Evolutionary conservation across 1,139 yeast genomes (phyloP).

Genomic region (Debaryomyces subglobosus): DNA sequence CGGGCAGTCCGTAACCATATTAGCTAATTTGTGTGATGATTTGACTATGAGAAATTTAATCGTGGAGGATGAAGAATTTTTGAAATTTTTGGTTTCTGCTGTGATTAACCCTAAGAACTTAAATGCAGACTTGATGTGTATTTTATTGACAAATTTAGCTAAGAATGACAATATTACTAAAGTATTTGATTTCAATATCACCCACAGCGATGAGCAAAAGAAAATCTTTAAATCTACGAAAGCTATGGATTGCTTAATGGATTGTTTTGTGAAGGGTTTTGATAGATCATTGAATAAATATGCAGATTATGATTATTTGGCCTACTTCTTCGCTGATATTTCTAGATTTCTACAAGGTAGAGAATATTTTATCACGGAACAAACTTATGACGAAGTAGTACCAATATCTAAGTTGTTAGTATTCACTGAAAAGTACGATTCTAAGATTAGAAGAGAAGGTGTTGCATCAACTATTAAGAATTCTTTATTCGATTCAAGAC

Average conservation of each 20-base stretch:
- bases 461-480: conserved; percentile 93
- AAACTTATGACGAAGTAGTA: conserved; percentile 73
- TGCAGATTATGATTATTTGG: conserved; percentile 80
- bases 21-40: conserved; percentile 83
- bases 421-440: conserved; percentile 79
- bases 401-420: conserved; percentile 82
- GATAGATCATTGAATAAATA: conserved; percentile 69
- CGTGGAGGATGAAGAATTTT: conserved; percentile 63
- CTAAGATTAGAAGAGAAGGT: conserved; percentile 84
- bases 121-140: conserved; percentile 82
- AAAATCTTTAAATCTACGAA: conserved; percentile 56
- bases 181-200: conserved; percentile 53
- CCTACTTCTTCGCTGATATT: conserved; percentile 88
- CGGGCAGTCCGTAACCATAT: conserved; percentile 72
- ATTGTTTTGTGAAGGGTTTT: conserved; percentile 85
- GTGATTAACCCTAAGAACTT: conserved; percentile 60
- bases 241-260: conserved; percentile 84
- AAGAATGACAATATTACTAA: conserved; percentile 68
- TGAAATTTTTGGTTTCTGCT: conserved; percentile 55
- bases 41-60: conserved; percentile 61
- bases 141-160: conserved; percentile 81
- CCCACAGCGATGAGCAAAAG: conserved; percentile 31
- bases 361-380: conserved; percentile 70
- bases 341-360: conserved; percentile 76
- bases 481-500: conserved; percentile 76